These are phyloP conservation scores for Saccharomycopsis sp. DNA, from an alignment of 805 yeast species.

Conservation along the genomic window DNA sequence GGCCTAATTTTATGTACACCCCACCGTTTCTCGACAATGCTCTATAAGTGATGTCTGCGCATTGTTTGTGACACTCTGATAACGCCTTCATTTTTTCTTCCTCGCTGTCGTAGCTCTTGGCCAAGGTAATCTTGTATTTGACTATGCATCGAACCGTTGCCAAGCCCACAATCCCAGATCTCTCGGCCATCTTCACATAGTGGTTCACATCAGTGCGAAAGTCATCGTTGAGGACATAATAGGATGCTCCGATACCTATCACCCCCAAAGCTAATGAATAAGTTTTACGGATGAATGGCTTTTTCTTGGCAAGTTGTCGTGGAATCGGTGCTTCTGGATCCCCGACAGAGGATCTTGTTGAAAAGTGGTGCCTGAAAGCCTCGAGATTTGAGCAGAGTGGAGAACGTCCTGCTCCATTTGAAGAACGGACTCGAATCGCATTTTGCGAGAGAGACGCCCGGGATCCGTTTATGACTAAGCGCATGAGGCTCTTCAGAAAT, in stretches of 20 bases:
- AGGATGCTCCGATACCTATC: constrained; percentile 5
- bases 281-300: too few relatives aligned
- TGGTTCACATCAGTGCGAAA: constrained; percentile 33
- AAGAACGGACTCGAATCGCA: background rate
- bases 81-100: constrained; percentile 49
- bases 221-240: constrained; percentile 34
- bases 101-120: constrained; percentile 31
- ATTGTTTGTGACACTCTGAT: constrained; percentile 58
- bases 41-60: constrained; percentile 70
- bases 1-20: constrained; percentile 88
- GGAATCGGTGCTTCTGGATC: background rate
- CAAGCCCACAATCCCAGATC: constrained; percentile 55
- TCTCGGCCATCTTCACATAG: constrained; percentile 32
- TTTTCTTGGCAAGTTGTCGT: background rate
- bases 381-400: background rate
- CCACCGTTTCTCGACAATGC: constrained; percentile 90
- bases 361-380: background rate
- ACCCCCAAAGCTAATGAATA: background rate
- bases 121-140: constrained; percentile 55
- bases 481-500: background rate
- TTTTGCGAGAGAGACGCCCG: too few relatives aligned
- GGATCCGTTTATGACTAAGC: background rate
- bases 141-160: constrained; percentile 73
- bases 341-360: background rate
- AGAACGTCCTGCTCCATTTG: background rate